Evolutionary conservation across 352 stramenopile genomes (phyloP).

Genomic region (Globisporangium abappressorium): DNA sequence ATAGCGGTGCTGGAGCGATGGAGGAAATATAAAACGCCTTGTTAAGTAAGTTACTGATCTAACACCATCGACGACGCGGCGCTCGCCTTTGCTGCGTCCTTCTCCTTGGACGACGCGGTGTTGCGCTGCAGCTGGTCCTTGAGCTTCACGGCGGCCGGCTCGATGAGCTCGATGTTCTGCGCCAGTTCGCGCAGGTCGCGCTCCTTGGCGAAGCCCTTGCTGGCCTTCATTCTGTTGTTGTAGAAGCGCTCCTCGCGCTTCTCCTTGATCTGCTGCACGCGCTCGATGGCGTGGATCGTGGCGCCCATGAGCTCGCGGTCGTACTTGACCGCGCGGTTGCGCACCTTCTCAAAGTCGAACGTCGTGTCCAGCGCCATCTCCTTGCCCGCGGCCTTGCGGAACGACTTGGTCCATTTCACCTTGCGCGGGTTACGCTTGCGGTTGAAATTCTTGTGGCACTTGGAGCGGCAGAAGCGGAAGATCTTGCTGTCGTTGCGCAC

Average conservation of each 20-base stretch:
- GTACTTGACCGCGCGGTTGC: slow-evolving; percentile 99
- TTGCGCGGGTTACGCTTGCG: slow-evolving; percentile 99
- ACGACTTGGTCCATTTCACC: slow-evolving; percentile 99
- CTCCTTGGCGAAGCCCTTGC: slow-evolving; percentile 74
- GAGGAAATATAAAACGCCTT: slow-evolving; percentile 18
- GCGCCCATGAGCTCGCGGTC: slow-evolving; percentile 98
- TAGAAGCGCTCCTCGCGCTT: slow-evolving; percentile 96
- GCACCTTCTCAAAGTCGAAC: slow-evolving; percentile 99
- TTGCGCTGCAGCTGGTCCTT: slow-evolving; percentile 84
- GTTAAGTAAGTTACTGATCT: slow-evolving; percentile 74
- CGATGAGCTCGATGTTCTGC: slow-evolving; percentile 84
- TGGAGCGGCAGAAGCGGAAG: slow-evolving; percentile 99
- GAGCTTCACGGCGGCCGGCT: slow-evolving; percentile 63
- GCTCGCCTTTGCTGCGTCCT: slow-evolving; percentile 51
- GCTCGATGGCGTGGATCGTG: slow-evolving; percentile 98
- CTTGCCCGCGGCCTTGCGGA: slow-evolving; percentile 97
- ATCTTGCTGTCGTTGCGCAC: slow-evolving; percentile 99
- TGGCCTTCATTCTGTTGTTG: slow-evolving; percentile 95
- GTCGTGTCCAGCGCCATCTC: slow-evolving; percentile 99
- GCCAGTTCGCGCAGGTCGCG: slow-evolving; percentile 81
- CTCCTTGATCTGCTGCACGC: slow-evolving; percentile 96
- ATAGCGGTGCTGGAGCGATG: not conserved
- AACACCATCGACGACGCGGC: slow-evolving; percentile 77
- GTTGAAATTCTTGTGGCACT: slow-evolving; percentile 99
- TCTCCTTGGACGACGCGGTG: slow-evolving; percentile 52